phyloP scores from a whole-genome alignment of 73 alveolate species.

The Loxodes magnus region DNA sequence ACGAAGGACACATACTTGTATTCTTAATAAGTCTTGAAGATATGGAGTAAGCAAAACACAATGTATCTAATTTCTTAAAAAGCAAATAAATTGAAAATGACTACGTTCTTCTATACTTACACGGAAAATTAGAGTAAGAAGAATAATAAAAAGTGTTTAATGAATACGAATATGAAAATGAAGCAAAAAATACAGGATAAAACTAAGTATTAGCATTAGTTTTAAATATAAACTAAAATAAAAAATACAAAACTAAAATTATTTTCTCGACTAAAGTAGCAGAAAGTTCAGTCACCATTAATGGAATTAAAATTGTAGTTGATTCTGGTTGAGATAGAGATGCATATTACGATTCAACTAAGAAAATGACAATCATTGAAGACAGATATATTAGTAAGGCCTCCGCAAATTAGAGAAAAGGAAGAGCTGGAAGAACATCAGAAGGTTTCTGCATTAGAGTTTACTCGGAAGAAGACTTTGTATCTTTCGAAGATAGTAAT shows the following conservation, averaged over 20 bases:
- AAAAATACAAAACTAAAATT: conserved; percentile 42
- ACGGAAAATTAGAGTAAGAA: too few species aligned
- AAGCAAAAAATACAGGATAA: conserved; percentile 73
- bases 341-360: conserved; percentile 59
- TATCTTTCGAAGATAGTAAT: conserved; percentile 29
- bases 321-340: conserved; percentile 79
- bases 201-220: conserved; percentile 70
- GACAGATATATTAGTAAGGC: conserved; percentile 59
- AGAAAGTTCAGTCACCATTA: conserved; percentile 72
- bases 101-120: too few species aligned
- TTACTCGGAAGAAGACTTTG: conserved; percentile 55
- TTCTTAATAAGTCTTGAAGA: conserved; percentile 99
- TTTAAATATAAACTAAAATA: conserved; percentile 57
- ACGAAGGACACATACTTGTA: conserved; percentile 89
- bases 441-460: conserved; percentile 68
- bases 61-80: conserved; percentile 50
- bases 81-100: too few species aligned
- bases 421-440: conserved; percentile 82
- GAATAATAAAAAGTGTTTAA: conserved; percentile 43
- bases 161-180: conserved; percentile 30
- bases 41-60: conserved; percentile 85
- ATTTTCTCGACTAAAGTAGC: conserved; percentile 33
- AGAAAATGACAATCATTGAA: conserved; percentile 60
- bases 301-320: conserved; percentile 67
- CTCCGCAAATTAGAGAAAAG: conserved; percentile 69